These are phyloP conservation scores for Teratosphaeria pseudoeucalypti DNA, from an alignment of 2,329 filamentous ascomycete genomes.

Conservation along the genomic window DNA sequence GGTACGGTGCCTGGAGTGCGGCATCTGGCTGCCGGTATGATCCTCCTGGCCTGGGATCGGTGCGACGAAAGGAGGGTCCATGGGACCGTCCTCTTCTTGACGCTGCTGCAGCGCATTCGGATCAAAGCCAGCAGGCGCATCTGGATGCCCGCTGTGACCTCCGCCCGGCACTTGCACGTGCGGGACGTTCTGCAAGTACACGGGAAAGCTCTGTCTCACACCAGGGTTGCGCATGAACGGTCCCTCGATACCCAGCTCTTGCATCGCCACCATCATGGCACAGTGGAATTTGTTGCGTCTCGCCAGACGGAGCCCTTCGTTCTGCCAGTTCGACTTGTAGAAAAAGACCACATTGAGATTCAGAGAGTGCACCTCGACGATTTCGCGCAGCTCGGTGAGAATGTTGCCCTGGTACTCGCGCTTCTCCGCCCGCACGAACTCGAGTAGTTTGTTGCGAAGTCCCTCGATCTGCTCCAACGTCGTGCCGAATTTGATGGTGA, in stretches of 20 bases:
- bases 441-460: slow-evolving; percentile 67
- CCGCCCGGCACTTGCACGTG: slow-evolving; percentile 34
- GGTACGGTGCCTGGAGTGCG: slow-evolving; percentile 26
- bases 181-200: slow-evolving; percentile 49
- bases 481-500: slow-evolving; percentile 82
- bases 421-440: slow-evolving; percentile 76
- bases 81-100: slow-evolving; percentile 14
- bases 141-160: slow-evolving; percentile 34
- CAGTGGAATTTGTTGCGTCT: slow-evolving; percentile 91
- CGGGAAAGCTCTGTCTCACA: slow-evolving; percentile 54
- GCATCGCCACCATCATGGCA: slow-evolving; percentile 78
- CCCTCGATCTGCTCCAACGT: slow-evolving; percentile 71
- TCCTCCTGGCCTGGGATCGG: slow-evolving; percentile 16
- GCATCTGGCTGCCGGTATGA: slow-evolving; percentile 8
- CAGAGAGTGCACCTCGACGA: slow-evolving; percentile 75
- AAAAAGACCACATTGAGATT: slow-evolving; percentile 92
- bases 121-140: slow-evolving; percentile 33
- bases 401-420: slow-evolving; percentile 82
- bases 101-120: slow-evolving; percentile 9
- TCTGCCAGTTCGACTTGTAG: slow-evolving; percentile 96
- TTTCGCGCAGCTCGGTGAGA: slow-evolving; percentile 68
- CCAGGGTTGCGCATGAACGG: slow-evolving; percentile 65
- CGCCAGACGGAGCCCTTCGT: slow-evolving; percentile 79
- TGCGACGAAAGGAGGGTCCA: slow-evolving; percentile 35
- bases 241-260: slow-evolving; percentile 74